A percentile compares a stretch with the other conserved stretches of the same genome.
Conservation (phyloP, 2,329 filamentous ascomycete species). For the Aspergillus texensis region DNA sequence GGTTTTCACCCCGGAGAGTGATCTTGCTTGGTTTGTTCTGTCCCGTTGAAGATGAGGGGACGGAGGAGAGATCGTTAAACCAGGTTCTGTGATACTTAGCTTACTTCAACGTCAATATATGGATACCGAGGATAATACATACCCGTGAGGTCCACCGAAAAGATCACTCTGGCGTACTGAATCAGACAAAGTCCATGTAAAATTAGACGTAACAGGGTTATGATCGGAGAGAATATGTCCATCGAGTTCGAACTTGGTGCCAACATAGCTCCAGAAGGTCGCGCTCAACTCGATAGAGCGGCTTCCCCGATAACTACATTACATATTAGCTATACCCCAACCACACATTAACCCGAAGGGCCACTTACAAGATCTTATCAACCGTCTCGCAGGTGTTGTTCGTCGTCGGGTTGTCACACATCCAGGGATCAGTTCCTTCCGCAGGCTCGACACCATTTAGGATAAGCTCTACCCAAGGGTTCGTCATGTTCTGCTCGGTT, state of each 20-base stretch:
- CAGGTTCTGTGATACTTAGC: constrained; percentile 36
- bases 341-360: constrained; percentile 10
- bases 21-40: constrained; percentile 37
- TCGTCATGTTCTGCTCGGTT: constrained; percentile 56
- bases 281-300: constrained; percentile 57
- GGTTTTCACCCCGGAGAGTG: constrained; percentile 48
- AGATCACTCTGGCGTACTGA: constrained; percentile 47
- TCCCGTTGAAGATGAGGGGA: constrained; percentile 33
- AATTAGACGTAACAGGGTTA: constrained; percentile 55
- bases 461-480: constrained; percentile 63
- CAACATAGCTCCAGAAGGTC: constrained; percentile 52
- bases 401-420: constrained; percentile 62
- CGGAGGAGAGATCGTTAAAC: constrained; percentile 57
- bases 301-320: constrained; percentile 27
- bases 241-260: constrained; percentile 60
- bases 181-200: constrained; percentile 49
- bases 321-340: background rate
- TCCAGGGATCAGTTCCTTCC: constrained; percentile 36
- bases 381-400: constrained; percentile 64
- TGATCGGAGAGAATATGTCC: constrained; percentile 65
- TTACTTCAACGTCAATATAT: background rate
- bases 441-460: constrained; percentile 51
- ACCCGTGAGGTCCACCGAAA: constrained; percentile 32
- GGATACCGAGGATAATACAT: background rate
- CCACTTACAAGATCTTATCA: constrained; percentile 60